phyloP scores from a whole-genome alignment of 2,329 filamentous ascomycete genomes.

The Ophiocordyceps camponoti-leonardi region DNA sequence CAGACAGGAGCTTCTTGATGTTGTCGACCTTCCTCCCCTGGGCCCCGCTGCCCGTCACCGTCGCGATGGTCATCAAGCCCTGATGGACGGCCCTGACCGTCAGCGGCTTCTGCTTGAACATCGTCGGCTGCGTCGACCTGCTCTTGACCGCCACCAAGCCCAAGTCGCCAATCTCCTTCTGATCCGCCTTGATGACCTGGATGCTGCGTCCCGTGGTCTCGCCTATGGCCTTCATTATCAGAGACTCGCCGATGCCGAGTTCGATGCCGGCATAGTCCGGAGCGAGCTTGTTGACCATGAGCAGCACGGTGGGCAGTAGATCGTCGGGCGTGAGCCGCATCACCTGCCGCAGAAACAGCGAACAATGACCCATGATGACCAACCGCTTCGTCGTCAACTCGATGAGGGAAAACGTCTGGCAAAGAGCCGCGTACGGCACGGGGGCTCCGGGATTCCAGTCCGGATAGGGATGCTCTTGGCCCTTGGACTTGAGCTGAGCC shows the following conservation, averaged over 20 bases:
- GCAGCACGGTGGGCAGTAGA: constrained; percentile 68
- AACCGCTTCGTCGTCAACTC: constrained; percentile 90
- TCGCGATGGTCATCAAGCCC: constrained; percentile 76
- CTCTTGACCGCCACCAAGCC: constrained; percentile 92
- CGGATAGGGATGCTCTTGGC: constrained; percentile 63
- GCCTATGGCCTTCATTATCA: constrained; percentile 98
- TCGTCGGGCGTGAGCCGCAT: constrained; percentile 77
- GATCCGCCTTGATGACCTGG: constrained; percentile 81
- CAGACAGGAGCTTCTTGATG: constrained; percentile 92
- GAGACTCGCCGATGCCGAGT: constrained; percentile 90
- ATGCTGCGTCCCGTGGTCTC: constrained; percentile 82
- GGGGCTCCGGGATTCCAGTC: constrained; percentile 84
- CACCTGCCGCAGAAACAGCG: constrained; percentile 85
- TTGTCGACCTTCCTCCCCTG: constrained; percentile 82
- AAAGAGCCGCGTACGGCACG: constrained; percentile 87
- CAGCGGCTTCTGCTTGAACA: constrained; percentile 92
- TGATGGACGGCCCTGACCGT: constrained; percentile 78
- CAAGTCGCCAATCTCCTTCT: constrained; percentile 90
- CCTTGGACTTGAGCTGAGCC: constrained; percentile 48
- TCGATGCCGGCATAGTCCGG: constrained; percentile 95
- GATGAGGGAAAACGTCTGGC: constrained; percentile 83
- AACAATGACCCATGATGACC: constrained; percentile 75
- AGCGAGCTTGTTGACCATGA: constrained; percentile 97
- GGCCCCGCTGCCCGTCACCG: constrained; percentile 67
- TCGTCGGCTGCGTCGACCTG: constrained; percentile 84